A percentile compares a stretch with the other conserved stretches of the same genome.
Conservation (phyloP, 2,329 filamentous ascomycete species). For the Penicillium sp. region DNA sequence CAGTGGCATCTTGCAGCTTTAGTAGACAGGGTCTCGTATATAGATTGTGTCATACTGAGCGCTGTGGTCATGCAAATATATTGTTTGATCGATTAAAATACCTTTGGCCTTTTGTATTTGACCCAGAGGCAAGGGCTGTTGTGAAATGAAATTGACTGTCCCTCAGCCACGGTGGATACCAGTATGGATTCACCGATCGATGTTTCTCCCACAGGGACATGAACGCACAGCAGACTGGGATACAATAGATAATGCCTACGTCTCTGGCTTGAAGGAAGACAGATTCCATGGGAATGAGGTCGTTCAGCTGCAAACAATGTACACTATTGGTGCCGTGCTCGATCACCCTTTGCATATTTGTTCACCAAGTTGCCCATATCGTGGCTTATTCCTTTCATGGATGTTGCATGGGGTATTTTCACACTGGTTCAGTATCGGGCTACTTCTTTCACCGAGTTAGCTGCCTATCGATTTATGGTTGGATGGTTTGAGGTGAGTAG, state of each 20-base stretch:
- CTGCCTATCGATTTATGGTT: slow-evolving; percentile 61
- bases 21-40: not conserved
- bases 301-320: slow-evolving; percentile 62
- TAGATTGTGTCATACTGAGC: not conserved
- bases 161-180: slow-evolving; percentile 51
- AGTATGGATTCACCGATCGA: slow-evolving; percentile 45
- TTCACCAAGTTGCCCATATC: slow-evolving; percentile 56
- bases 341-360: slow-evolving; percentile 60
- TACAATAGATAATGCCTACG: slow-evolving; percentile 60
- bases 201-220: not conserved
- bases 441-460: slow-evolving; percentile 56
- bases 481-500: slow-evolving; percentile 57
- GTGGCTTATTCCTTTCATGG: slow-evolving; percentile 59
- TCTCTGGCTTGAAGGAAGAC: slow-evolving; percentile 61
- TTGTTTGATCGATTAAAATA: not conserved
- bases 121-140: not conserved
- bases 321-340: slow-evolving; percentile 57
- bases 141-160: slow-evolving; percentile 18
- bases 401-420: slow-evolving; percentile 62
- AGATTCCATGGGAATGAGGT: slow-evolving; percentile 60
- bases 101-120: not conserved
- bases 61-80: not conserved
- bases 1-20: slow-evolving; percentile 25
- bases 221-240: not conserved
- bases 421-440: slow-evolving; percentile 63